Evolutionary conservation across 345 rosid species (phyloP), one percentile per base, ranked within the genome.

Genomic region (Populus davidiana): DNA sequence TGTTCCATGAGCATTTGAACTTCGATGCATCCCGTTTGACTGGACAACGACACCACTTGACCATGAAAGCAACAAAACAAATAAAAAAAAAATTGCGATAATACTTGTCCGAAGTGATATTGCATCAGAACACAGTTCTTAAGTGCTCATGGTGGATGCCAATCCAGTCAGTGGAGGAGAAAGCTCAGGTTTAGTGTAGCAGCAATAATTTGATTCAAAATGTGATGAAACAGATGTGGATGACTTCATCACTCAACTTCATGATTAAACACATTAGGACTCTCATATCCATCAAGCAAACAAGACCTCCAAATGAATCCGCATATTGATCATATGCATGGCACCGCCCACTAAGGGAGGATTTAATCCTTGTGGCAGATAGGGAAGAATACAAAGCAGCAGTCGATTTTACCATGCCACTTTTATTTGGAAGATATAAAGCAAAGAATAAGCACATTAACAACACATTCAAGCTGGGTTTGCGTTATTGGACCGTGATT

Each of bases 401-500:
- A 70, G 27, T 72, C 41, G 77, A 73, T 54, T 39, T 56, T n/a
- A 62, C 44, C 77, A 71, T 69, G 44, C 70, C 8, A 52, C 77
- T 79, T 72, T 80, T 59, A 59, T 25, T 33, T 81, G 77, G 75
- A 76, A 64, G 72, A 80, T 50, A 67, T 61, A 76, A 77, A 75
- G 82, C 65, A 70, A 44, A 75, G 83, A 70, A 86, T 83, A 62
- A 76, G 82, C 80, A 76, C 78, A 80, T 67, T 64, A 76, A 62
- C 25, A 71, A 39, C 64, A 75, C 71, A 41, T 80, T 77, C 65
- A 65, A 74, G 75, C 73, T 84, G 75, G 70, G 74, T 77, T 17
- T 67, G 69, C 39, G 50, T 43, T 80, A 73, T 71, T 77, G 85
- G 81, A 79, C 75, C 64, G 63, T 76, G 72, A 81, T 83, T 65